Evolutionary conservation across 2,329 filamentous ascomycete genomes (phyloP).

Genomic region (Colletotrichum liaoningense): DNA sequence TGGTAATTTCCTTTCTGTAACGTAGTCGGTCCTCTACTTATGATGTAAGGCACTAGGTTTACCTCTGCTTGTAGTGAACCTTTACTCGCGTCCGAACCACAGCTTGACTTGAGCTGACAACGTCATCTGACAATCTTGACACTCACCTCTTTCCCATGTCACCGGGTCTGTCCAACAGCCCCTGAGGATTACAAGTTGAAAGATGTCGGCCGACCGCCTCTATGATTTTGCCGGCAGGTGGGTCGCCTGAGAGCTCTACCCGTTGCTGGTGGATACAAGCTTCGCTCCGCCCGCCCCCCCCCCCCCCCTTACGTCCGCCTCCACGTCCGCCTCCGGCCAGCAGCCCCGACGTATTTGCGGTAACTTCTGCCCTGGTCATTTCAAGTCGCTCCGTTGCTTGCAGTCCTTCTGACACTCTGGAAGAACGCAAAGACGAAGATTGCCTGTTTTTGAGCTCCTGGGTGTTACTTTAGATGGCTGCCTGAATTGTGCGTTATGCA

Average conservation of each 20-base stretch:
- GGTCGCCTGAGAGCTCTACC: not conserved
- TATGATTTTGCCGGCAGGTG: not conserved
- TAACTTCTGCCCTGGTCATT: not conserved
- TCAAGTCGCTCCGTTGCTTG: not conserved
- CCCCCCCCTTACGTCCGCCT: not conserved
- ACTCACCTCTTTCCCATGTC: not conserved
- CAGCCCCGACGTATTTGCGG: not conserved
- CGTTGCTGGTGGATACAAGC: not conserved
- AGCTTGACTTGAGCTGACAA: too few species aligned
- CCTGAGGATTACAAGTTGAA: not conserved
- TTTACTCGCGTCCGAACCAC: too few species aligned
- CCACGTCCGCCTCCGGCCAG: not conserved
- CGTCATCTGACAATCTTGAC: not conserved
- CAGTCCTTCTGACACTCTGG: not conserved
- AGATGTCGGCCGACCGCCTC: not conserved
- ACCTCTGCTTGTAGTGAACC: too few species aligned
- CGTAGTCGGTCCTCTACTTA: not conserved
- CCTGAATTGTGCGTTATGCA: not conserved
- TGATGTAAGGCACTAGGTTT: not conserved
- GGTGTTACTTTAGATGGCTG: not conserved
- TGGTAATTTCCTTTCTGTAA: not conserved
- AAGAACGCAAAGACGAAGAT: not conserved
- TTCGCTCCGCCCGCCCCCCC: not conserved
- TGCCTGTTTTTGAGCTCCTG: not conserved
- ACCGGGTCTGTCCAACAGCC: not conserved